Conservation (phyloP, 108 stramenopile genomes). For the Schizochytrium sp. region DNA sequence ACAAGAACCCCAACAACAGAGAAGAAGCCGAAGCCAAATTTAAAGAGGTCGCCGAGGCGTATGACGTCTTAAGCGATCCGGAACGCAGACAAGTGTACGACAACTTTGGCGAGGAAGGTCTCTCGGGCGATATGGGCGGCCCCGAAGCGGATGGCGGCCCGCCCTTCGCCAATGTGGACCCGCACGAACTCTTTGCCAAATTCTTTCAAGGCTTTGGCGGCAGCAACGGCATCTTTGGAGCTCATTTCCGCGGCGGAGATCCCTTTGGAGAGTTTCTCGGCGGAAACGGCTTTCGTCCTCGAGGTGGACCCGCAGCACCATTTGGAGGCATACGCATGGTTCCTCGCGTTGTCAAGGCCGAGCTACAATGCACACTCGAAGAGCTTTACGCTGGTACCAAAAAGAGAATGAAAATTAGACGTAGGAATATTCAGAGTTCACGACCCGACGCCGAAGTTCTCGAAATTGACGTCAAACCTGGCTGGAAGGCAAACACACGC, state of each 20-base stretch:
- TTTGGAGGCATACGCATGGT: background rate
- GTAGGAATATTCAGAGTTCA: slow-evolving; percentile 42
- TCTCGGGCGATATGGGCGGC: slow-evolving; percentile 75
- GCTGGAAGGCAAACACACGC: slow-evolving; percentile 80
- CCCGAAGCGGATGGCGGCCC: slow-evolving; percentile 33
- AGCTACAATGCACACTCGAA: slow-evolving; percentile 72
- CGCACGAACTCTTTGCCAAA: slow-evolving; percentile 48
- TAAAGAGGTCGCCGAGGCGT: slow-evolving; percentile 86
- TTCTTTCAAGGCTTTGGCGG: slow-evolving; percentile 40
- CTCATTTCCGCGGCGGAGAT: background rate
- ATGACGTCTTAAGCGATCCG: slow-evolving; percentile 88
- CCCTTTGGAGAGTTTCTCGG: slow-evolving; percentile 13
- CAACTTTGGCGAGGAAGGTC: slow-evolving; percentile 85
- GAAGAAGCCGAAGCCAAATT: slow-evolving; percentile 57
- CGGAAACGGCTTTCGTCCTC: background rate
- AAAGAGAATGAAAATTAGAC: slow-evolving; percentile 74
- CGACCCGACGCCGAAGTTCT: slow-evolving; percentile 63
- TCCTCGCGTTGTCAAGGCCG: slow-evolving; percentile 32
- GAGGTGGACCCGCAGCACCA: background rate
- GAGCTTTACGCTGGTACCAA: slow-evolving; percentile 93
- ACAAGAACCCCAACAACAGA: slow-evolving; percentile 33
- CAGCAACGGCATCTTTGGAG: background rate
- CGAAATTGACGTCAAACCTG: slow-evolving; percentile 85
- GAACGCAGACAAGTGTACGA: slow-evolving; percentile 86
- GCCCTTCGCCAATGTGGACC: slow-evolving; percentile 1